phyloP scores from a whole-genome alignment of 2,329 filamentous ascomycete genomes.

The Trichoderma oligosporum region DNA sequence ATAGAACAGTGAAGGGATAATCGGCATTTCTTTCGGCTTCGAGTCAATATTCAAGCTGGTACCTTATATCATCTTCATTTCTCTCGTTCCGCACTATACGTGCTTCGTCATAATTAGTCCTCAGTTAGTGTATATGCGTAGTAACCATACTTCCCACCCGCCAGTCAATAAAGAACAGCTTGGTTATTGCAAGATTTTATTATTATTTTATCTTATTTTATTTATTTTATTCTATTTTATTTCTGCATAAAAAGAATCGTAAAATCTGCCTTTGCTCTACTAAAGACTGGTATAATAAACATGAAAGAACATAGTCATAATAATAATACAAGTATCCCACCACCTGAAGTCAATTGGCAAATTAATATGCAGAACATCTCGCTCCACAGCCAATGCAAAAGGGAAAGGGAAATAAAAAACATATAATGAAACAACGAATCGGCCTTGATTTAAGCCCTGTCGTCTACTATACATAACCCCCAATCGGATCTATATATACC shows the following conservation, averaged over 20 bases:
- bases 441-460: not conserved
- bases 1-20: no score
- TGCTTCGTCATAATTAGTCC: no score
- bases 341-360: not conserved
- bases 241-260: not conserved
- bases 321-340: constrained; percentile 1
- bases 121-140: no score
- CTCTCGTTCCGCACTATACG: no score
- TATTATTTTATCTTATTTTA: not conserved
- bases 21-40: no score
- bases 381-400: not conserved
- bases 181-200: not conserved
- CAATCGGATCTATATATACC: not conserved
- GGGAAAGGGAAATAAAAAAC: not conserved
- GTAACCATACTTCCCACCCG: no score
- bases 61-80: no score
- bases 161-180: not conserved
- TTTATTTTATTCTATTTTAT: not conserved
- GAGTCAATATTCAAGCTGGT: no score
- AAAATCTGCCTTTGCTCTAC: not conserved
- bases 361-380: not conserved
- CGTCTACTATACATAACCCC: not conserved
- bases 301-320: not conserved
- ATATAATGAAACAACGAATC: not conserved
- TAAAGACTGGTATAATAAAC: constrained; percentile 7